These are phyloP conservation scores for Hibiscus syriacus DNA, from an alignment of 345 rosid genomes.

Conservation along the genomic window DNA sequence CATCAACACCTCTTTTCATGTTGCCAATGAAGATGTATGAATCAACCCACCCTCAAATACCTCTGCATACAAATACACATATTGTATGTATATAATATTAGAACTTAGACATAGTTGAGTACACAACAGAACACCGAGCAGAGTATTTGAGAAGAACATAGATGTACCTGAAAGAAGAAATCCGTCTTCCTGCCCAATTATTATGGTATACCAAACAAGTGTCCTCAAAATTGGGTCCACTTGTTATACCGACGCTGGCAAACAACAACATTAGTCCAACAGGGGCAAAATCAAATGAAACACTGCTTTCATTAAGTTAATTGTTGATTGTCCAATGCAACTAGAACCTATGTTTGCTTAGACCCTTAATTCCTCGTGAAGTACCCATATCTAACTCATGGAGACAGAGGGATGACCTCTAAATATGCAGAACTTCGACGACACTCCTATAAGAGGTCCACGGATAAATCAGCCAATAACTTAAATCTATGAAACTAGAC, in stretches of 20 bases:
- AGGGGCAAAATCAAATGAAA: neutral
- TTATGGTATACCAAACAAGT: constrained; percentile 39
- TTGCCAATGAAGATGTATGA: constrained; percentile 57
- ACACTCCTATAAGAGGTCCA: no score
- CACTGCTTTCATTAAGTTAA: neutral
- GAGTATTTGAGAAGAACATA: neutral
- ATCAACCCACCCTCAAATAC: constrained; percentile 94
- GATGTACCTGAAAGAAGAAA: constrained; percentile 20
- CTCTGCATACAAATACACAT: constrained; percentile 26
- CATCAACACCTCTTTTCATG: constrained; percentile 52
- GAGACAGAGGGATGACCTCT: no score
- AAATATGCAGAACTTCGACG: no score
- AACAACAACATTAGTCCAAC: neutral
- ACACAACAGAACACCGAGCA: neutral
- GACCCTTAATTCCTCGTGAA: no score
- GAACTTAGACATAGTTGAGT: no score
- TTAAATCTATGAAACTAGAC: neutral
- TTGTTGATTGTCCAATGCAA: no score
- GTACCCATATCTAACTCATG: no score
- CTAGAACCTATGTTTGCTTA: no score
- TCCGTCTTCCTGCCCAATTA: constrained; percentile 62
- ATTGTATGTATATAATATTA: no score
- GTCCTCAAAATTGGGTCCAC: constrained; percentile 48
- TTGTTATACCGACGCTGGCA: constrained; percentile 35
- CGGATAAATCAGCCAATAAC: neutral